Evolutionary conservation across 192 early-diverging fungal species (phyloP).

Genomic region (Gryganskiella cystojenkinii): DNA sequence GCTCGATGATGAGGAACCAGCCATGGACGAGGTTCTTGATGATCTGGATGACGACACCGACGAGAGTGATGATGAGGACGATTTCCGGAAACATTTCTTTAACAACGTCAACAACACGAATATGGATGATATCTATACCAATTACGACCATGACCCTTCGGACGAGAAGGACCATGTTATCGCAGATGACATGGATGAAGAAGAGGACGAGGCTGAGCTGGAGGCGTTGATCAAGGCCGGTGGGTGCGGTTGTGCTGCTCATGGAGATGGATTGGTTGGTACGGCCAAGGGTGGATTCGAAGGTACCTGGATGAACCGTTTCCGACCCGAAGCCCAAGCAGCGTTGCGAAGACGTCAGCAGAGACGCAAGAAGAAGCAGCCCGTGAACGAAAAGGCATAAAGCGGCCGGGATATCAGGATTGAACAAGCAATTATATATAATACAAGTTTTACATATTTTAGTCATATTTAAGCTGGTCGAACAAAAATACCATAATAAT

Average conservation of each 20-base stretch:
- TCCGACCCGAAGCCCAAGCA: constrained; percentile 29
- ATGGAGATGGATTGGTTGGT: constrained; percentile 35
- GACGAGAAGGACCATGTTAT: neutral
- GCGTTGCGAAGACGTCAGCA: constrained; percentile 31
- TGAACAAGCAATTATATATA: too few species aligned
- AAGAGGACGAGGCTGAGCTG: constrained; percentile 10
- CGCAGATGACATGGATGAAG: constrained; percentile 1
- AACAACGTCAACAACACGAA: neutral
- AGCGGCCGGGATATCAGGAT: too few species aligned
- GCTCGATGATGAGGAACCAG: constrained; percentile 43
- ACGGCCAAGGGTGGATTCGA: constrained; percentile 41
- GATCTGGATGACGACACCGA: constrained; percentile 30
- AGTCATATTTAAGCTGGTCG: too few species aligned
- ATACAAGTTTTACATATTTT: too few species aligned
- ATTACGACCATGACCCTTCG: neutral
- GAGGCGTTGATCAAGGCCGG: constrained; percentile 50
- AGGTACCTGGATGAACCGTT: constrained; percentile 47
- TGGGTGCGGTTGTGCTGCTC: constrained; percentile 48
- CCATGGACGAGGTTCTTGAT: constrained; percentile 45
- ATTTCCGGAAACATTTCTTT: neutral
- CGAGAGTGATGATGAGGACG: constrained; percentile 30
- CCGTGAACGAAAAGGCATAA: neutral
- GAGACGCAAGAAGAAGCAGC: constrained; percentile 20
- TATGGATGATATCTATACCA: neutral
- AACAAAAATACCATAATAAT: too few species aligned